These are phyloP conservation scores for Dactylis glomerata DNA, from an alignment of 176 grass and related monocot species.

Conservation along the genomic window DNA sequence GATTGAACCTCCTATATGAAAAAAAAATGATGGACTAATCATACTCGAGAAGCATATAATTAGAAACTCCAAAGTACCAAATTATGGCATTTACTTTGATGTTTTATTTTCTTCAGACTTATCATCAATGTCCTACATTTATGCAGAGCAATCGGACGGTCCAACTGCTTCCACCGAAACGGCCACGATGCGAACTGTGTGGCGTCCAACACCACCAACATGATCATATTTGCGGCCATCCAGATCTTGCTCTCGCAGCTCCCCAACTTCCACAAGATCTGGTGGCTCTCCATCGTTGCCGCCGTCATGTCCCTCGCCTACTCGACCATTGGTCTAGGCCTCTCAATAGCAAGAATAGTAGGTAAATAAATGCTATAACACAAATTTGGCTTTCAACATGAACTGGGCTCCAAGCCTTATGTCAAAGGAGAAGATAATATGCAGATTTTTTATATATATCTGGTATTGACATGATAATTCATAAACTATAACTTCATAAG, in stretches of 20 bases:
- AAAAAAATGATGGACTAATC: not conserved
- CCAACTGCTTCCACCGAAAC: conserved; percentile 70
- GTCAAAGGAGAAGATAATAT: not conserved
- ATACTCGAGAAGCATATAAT: not conserved
- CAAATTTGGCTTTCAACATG: not conserved
- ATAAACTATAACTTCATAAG: not conserved
- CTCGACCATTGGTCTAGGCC: conserved; percentile 77
- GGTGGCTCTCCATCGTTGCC: conserved; percentile 85
- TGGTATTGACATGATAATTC: not conserved
- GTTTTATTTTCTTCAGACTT: not conserved
- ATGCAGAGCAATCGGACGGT: conserved; percentile 63
- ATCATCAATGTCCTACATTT: not conserved
- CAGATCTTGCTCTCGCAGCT: conserved; percentile 80
- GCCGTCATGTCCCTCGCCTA: conserved; percentile 88
- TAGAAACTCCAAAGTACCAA: not conserved
- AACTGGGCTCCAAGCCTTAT: not conserved
- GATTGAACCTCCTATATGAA: not conserved
- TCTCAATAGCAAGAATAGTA: conserved; percentile 81
- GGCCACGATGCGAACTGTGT: conserved; percentile 46
- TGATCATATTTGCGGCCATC: conserved; percentile 77
- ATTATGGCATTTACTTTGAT: not conserved
- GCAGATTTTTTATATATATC: not conserved
- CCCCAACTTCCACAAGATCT: conserved; percentile 89
- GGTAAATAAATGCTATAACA: conserved; percentile 34
- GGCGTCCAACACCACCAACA: conserved; percentile 47